Conservation (phyloP, 2,329 filamentous ascomycete genomes). For the Aureobasidium sp. region DNA sequence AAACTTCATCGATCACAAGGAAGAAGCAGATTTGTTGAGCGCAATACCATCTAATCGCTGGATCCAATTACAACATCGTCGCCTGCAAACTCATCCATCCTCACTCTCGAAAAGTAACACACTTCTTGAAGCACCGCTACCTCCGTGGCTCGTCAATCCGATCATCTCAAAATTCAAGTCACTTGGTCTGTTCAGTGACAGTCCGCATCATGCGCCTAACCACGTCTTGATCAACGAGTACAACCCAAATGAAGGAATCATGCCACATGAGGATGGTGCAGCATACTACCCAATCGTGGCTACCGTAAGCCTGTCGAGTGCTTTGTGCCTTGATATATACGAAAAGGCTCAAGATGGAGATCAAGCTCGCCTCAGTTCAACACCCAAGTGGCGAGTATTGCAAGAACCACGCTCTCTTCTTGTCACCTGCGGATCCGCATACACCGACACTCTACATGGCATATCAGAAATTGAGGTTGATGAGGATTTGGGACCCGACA, state of each 20-base stretch:
- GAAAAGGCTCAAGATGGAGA: conserved; percentile 31
- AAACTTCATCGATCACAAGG: conserved; percentile 69
- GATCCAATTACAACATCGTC: conserved; percentile 80
- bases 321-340: conserved; percentile 71
- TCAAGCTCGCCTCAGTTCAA: conserved; percentile 48
- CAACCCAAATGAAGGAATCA: conserved; percentile 79
- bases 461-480: conserved; percentile 63
- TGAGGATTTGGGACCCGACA: conserved; percentile 52
- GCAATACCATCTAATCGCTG: conserved; percentile 52
- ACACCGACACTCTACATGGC: conserved; percentile 66
- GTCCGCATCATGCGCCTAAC: conserved; percentile 72
- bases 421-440: conserved; percentile 62
- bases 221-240: conserved; percentile 96
- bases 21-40: conserved; percentile 63
- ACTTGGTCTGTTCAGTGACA: conserved; percentile 49
- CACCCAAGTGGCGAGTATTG: conserved; percentile 53
- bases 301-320: conserved; percentile 76
- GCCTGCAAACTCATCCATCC: conserved; percentile 86
- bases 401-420: conserved; percentile 79
- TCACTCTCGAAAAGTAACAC: conserved; percentile 67
- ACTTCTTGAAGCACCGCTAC: conserved; percentile 67
- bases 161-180: conserved; percentile 53
- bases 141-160: conserved; percentile 65
- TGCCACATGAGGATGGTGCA: conserved; percentile 89
- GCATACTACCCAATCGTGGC: conserved; percentile 86